These are phyloP conservation scores for Beauveria medogensis DNA, from an alignment of 2,329 filamentous ascomycete genomes.

Conservation along the genomic window DNA sequence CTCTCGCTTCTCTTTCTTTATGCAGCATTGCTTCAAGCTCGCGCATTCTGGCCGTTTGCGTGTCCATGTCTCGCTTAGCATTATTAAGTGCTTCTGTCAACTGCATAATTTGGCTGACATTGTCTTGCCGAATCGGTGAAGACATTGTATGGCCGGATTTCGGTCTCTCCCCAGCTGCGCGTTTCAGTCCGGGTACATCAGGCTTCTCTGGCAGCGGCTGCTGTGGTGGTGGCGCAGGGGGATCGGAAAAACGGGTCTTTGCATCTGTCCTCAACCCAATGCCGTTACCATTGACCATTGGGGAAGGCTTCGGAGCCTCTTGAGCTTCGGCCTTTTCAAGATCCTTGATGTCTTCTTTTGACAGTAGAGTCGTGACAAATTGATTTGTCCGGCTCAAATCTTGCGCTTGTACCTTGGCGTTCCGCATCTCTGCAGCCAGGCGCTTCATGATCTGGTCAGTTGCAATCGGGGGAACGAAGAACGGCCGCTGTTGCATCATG, in stretches of 20 bases:
- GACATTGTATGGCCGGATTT: slow-evolving; percentile 45
- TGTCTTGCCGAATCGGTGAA: slow-evolving; percentile 54
- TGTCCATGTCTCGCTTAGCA: slow-evolving; percentile 79
- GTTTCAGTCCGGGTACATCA: slow-evolving; percentile 66
- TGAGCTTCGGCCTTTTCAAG: slow-evolving; percentile 41
- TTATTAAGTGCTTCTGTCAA: slow-evolving; percentile 77
- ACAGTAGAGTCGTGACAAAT: slow-evolving; percentile 69
- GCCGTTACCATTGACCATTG: slow-evolving; percentile 43
- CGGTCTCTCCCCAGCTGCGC: slow-evolving; percentile 66
- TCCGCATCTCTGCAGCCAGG: slow-evolving; percentile 67
- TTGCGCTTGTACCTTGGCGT: slow-evolving; percentile 77
- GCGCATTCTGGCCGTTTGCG: slow-evolving; percentile 69
- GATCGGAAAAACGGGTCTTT: slow-evolving; percentile 83
- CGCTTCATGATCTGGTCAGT: slow-evolving; percentile 88
- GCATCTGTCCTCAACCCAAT: slow-evolving; percentile 59
- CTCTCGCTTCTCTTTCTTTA: slow-evolving; percentile 72
- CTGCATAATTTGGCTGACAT: slow-evolving; percentile 66
- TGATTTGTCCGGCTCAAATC: slow-evolving; percentile 77
- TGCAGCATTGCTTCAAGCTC: slow-evolving; percentile 67
- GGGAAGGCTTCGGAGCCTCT: slow-evolving; percentile 39
- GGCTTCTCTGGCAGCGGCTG: slow-evolving; percentile 92
- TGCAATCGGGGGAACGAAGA: slow-evolving; percentile 81
- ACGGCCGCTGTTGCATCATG: slow-evolving; percentile 68
- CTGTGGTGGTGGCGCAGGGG: slow-evolving; percentile 85
- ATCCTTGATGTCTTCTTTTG: slow-evolving; percentile 59